A percentile compares a stretch with the other conserved stretches of the same genome.
These are phyloP conservation scores for Pythium insidiosum DNA, from an alignment of 352 stramenopile species.

Conservation along the genomic window DNA sequence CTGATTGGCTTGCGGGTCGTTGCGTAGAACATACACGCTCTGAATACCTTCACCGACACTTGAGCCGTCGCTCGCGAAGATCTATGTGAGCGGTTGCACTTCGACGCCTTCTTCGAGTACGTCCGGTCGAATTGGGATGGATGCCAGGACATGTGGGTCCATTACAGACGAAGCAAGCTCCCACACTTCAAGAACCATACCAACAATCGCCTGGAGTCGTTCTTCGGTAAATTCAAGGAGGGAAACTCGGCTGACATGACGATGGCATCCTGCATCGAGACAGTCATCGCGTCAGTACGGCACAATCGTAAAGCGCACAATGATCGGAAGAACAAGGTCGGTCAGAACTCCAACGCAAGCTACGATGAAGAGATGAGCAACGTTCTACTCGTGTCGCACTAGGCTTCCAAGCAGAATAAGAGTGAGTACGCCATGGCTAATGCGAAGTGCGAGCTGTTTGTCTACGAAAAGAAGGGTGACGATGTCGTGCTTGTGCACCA, in stretches of 20 bases:
- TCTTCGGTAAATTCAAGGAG: slow-evolving; percentile 22
- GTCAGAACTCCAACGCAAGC: not conserved
- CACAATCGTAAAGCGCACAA: not conserved
- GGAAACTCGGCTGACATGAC: not conserved
- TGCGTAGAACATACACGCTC: too few relatives aligned
- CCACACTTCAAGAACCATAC: slow-evolving; percentile 20
- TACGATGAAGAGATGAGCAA: slow-evolving; percentile 16
- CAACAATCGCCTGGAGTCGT: slow-evolving; percentile 22
- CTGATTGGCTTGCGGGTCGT: too few relatives aligned
- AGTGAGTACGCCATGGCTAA: slow-evolving; percentile 4
- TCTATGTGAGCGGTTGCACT: too few relatives aligned
- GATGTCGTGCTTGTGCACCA: slow-evolving; percentile 1
- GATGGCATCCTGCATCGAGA: slow-evolving; percentile 2
- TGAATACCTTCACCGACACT: too few relatives aligned
- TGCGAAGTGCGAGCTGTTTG: slow-evolving; percentile 4
- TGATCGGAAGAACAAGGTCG: too few relatives aligned
- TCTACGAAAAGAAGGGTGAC: too few relatives aligned
- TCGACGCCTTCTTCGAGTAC: too few relatives aligned
- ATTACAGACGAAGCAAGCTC: slow-evolving; percentile 5
- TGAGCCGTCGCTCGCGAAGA: too few relatives aligned
- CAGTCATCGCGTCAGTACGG: slow-evolving; percentile 1
- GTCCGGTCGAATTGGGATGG: too few relatives aligned
- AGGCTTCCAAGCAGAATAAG: slow-evolving; percentile 9
- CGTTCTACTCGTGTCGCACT: slow-evolving; percentile 15
- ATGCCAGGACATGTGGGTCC: slow-evolving; percentile 19